phyloP scores from a whole-genome alignment of 345 rosid species.

The Acer campestre region DNA sequence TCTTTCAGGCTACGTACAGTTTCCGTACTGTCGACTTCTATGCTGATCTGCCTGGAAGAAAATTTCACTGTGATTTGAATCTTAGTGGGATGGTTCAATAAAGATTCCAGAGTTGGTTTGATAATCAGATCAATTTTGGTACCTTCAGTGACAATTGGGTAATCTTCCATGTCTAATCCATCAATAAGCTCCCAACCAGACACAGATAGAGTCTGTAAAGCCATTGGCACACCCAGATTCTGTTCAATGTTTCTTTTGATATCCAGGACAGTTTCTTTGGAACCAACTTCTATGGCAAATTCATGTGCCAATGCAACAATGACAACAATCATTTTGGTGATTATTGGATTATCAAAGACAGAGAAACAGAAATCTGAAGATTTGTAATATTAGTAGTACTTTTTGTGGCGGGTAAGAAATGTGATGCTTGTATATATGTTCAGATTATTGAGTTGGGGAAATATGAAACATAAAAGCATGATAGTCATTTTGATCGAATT shows the following conservation, averaged over 20 bases:
- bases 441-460: neutral
- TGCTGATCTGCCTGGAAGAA: slow-evolving; percentile 42
- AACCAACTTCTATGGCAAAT: slow-evolving; percentile 54
- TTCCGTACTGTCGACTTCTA: slow-evolving; percentile 71
- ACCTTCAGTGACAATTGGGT: slow-evolving; percentile 70
- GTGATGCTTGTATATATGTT: neutral
- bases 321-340: slow-evolving; percentile 48
- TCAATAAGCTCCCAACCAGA: slow-evolving; percentile 80
- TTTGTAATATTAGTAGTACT: neutral
- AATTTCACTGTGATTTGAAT: slow-evolving; percentile 60
- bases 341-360: neutral
- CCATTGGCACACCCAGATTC: slow-evolving; percentile 50
- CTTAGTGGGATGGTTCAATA: slow-evolving; percentile 20
- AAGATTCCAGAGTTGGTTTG: slow-evolving; percentile 27
- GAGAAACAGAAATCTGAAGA: neutral
- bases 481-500: slow-evolving; percentile 7
- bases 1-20: slow-evolving; percentile 85
- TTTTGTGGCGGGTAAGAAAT: neutral
- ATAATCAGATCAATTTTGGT: slow-evolving; percentile 68
- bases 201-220: slow-evolving; percentile 58
- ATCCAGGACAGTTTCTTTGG: slow-evolving; percentile 57
- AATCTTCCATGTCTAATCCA: slow-evolving; percentile 90
- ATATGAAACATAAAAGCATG: neutral
- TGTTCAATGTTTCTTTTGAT: slow-evolving; percentile 63
- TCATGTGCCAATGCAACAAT: slow-evolving; percentile 50